Evolutionary conservation across 257 asterid genomes (phyloP).

Genomic region (Echites panduratus): DNA sequence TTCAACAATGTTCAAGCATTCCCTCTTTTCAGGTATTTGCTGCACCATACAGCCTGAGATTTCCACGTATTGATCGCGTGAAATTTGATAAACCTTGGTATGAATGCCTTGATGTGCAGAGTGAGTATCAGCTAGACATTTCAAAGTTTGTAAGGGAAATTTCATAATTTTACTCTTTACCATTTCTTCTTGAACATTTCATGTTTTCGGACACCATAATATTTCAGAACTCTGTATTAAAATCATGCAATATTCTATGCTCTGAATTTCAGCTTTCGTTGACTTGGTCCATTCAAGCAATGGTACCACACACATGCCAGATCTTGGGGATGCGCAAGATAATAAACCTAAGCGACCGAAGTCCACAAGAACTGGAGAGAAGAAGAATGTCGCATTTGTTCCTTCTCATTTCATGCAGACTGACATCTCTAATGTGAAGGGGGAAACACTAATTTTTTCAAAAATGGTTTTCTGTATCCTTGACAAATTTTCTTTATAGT

Average conservation of each 20-base stretch:
- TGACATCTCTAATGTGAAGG: constrained; percentile 78
- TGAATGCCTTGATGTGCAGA: constrained; percentile 90
- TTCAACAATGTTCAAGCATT: constrained; percentile 9
- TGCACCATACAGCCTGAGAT: constrained; percentile 95
- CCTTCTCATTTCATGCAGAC: constrained; percentile 86
- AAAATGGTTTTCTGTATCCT: constrained; percentile 87
- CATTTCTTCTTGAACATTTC: not conserved
- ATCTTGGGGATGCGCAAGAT: constrained; percentile 36
- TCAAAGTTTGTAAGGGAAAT: constrained; percentile 13
- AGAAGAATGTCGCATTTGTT: constrained; percentile 65
- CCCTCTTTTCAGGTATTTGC: constrained; percentile 71
- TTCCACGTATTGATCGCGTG: constrained; percentile 93
- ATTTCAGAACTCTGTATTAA: not conserved
- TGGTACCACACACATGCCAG: constrained; percentile 66
- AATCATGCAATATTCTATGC: not conserved
- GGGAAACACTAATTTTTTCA: constrained; percentile 67
- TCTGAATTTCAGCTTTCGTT: constrained; percentile 61
- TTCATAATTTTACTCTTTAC: constrained; percentile 9
- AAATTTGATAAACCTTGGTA: constrained; percentile 98
- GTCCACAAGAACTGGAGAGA: constrained; percentile 41
- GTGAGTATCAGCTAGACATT: constrained; percentile 41
- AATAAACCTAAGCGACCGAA: constrained; percentile 47
- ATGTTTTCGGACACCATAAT: not conserved
- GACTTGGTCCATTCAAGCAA: constrained; percentile 91
- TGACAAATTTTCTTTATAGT: not conserved